A percentile compares a stretch with the other conserved stretches of the same genome.
Evolutionary conservation across 1,139 yeast genomes (phyloP).

Genomic region (Blastobotrys buckinghamii): DNA sequence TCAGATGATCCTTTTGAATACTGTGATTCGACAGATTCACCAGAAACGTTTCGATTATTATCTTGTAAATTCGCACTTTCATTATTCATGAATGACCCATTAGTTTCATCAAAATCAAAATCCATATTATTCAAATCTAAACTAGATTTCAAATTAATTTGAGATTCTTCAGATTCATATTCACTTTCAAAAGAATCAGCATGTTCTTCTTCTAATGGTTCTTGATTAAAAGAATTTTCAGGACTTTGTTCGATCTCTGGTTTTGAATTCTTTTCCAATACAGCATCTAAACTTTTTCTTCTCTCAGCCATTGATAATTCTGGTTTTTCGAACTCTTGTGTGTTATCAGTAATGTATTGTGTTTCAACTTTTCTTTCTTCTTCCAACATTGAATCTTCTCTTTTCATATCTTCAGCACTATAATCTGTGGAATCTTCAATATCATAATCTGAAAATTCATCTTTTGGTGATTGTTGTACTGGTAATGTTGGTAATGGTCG

Average conservation of each 20-base stretch:
- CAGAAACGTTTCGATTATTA: neutral
- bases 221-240: neutral
- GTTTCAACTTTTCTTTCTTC: conserved; percentile 31
- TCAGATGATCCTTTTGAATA: neutral
- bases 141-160: neutral
- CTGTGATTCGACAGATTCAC: neutral
- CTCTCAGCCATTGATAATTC: conserved; percentile 27
- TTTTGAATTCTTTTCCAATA: conserved; percentile 17
- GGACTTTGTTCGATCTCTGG: neutral
- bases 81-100: neutral
- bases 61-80: neutral
- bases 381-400: conserved; percentile 32
- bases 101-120: neutral
- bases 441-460: neutral
- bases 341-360: conserved; percentile 12
- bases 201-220: too few relatives aligned
- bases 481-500: neutral
- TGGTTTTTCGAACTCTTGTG: neutral
- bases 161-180: neutral
- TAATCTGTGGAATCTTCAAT: neutral
- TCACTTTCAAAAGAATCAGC: neutral
- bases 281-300: conserved; percentile 24
- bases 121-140: neutral
- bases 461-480: neutral
- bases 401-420: conserved; percentile 15